phyloP scores from a whole-genome alignment of 2,329 filamentous ascomycete genomes.

The Penicillium polonicum region DNA sequence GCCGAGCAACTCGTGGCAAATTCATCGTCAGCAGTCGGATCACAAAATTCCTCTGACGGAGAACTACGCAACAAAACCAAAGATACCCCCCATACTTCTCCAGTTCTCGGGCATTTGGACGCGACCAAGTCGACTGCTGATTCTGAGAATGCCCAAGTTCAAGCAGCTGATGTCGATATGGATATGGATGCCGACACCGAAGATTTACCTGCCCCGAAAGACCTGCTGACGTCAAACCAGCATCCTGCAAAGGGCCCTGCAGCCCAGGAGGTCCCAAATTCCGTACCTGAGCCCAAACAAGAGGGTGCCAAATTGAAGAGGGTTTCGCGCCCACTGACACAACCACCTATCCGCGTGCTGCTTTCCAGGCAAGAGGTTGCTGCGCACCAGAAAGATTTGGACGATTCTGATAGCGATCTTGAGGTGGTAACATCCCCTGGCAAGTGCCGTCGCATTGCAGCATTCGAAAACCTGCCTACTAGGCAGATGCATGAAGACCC shows the following conservation, averaged over 20 bases:
- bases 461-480: constrained; percentile 68
- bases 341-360: constrained; percentile 40
- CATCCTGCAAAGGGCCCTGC: constrained; percentile 8
- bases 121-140: constrained; percentile 8
- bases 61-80: constrained; percentile 43
- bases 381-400: constrained; percentile 33
- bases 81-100: constrained; percentile 72
- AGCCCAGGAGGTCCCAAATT: constrained; percentile 1
- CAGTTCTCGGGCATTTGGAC: constrained; percentile 35
- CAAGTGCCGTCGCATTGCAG: constrained; percentile 48
- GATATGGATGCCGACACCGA: constrained; percentile 31
- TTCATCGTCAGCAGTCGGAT: constrained; percentile 50
- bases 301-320: constrained; percentile 29
- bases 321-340: constrained; percentile 26
- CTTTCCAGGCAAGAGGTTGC: constrained; percentile 41
- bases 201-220: constrained; percentile 44
- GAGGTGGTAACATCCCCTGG: constrained; percentile 57
- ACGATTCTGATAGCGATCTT: constrained; percentile 57
- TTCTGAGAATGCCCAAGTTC: neutral
- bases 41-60: constrained; percentile 46
- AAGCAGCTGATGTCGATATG: constrained; percentile 6
- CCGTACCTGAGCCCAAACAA: constrained; percentile 13
- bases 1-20: constrained; percentile 29
- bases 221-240: constrained; percentile 31
- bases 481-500: constrained; percentile 60